Base-by-base conservation (phyloP, 768 basidiomycete genomes). In the Boletus rubroflammeus region DNA sequence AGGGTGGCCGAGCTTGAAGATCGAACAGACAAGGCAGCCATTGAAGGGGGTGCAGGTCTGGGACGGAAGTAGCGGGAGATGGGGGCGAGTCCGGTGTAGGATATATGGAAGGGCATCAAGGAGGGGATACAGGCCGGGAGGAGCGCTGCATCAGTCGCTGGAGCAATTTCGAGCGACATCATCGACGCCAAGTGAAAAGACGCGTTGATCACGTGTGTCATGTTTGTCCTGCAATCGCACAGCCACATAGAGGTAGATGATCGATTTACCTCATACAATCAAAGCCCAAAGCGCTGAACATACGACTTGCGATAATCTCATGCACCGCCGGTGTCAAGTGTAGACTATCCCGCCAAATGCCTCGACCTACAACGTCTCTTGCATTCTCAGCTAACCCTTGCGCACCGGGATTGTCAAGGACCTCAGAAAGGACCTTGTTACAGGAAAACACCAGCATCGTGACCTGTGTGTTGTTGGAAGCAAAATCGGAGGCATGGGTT, bases 61-160 rank as follows among this genome's bases (percentile, higher is more conserved):
- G 85, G 75, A 42, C 78, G 79, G 67, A 93, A 84, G 67, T 85
- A 93, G 6, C 85, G 85, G 4, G 85, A 86, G 17, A 93, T 74
- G 6, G 85, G 83, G 1, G 90, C 90, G 19, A 78, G 77, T 0
- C 91, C 91, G 10, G 78, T 75, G 68, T 90, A 82, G 13, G 76
- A 70, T 44, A 93, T 83, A 60, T 86, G 83, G 58, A 94, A 93
- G 5, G 91, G 91, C 88, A 94, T 90, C 29, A 94, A 77, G 64
- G 84, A 78, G 1, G 88, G 89, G 3, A 71, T 74, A 44, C 80
- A 82, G 53, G n/a, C 72, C 65, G 10, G 80, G 59, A 58, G 56
- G 13, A 5, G 45, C 2, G 13, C 25, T 29, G 21, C 53, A 29
- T 55, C 54, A 4, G 26, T n/a, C 17, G 3, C 48, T 25, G 60